Evolutionary conservation across 768 basidiomycete species (phyloP), one percentile per base, ranked within the genome.

Genomic region (Dacryopinax spathularia): DNA sequence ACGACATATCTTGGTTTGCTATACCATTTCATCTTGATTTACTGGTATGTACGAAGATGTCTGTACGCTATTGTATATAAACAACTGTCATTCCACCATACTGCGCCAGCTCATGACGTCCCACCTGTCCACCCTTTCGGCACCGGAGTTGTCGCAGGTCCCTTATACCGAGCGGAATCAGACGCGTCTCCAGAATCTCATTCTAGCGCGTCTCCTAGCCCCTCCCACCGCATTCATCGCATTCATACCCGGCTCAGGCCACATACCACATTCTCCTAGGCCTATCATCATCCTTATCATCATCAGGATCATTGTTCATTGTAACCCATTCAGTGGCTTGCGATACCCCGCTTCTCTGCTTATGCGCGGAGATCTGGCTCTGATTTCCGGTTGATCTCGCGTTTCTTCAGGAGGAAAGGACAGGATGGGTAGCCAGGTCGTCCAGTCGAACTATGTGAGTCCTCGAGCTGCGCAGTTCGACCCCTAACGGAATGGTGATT

Each of bases 301-400:
- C n/a, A n/a, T 37, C 36, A 37, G 12, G 36, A 10, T n/a, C 10
- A 37, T 37, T 37, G 12, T 10, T 10, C 36, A 37, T 37, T 37
- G 36, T 37, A 6, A 15, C 5, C 39, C 39, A 41, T 15, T 41
- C 39, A 41, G 6, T 22, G 18, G 4, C 39, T 18, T 18, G 4
- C 39, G 6, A 6, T 41, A n/a, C n/a, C n/a, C n/a, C n/a, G n/a
- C n/a, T n/a, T n/a, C n/a, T n/a, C n/a, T n/a, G n/a, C n/a, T n/a
- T n/a, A n/a, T 77, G 4, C 79, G 77, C 6, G 64, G 78, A 25
- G 65, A 72, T 7, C 66, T 79, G 0, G 75, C 77, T 9, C 6
- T 20, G 60, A 34, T 22, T 34, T 34, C 31, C 22, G 33, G 20
- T 16, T 61, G 34, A 22, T 22, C 36, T 61, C 31, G 60, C 37